Base-by-base conservation (phyloP, 2,329 filamentous ascomycete genomes). In the Helicocarpus griseus region DNA sequence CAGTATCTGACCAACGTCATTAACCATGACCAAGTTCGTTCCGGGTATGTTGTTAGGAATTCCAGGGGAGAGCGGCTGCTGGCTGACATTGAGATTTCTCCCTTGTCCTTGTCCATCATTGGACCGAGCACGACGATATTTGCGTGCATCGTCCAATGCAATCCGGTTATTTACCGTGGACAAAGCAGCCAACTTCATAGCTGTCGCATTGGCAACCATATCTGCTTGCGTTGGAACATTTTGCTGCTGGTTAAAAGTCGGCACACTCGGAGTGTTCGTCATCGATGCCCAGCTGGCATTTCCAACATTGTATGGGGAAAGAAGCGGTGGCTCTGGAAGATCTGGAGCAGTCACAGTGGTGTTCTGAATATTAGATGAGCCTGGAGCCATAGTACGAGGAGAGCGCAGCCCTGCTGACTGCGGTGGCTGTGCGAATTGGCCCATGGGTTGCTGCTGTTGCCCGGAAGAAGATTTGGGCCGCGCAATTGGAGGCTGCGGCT, bases 161-260 rank as follows among this genome's bases (percentile, higher is more conserved):
- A 98, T 95, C 39, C 93, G 87, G 69, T 97, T 98, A 75, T 97
- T 98, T 47, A 98, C 93, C 2, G 93, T 98, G 4, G 91, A 97
- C 43, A 98, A 77, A 17, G 93, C 93, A 43, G 93, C 93, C 48
- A 98, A 80, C 70, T 98, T 98, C 93, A 98, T 98, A 21, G 93
- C 93, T 14, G 93, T 97, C 24, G 93, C 93, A 65, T 97, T 98
- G 53, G 93, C 93, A 53, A 98, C 86, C 91, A 97, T 97, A 64
- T 98, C 93, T 14, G 89, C 90, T 67, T 96, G 90, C 51, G 79
- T 83, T 56, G 75, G 76, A 14, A 76, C 71, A 36, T 71, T 71
- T 58, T 78, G 64, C 31, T 49, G 50, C 17, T 55, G 54, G 57
- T 79, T 85, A 69, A 97, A 98, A 58, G 84, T 91, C 38, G 88